phyloP scores from a whole-genome alignment of 106 monocot species.

The Dioscorea dumetorum region DNA sequence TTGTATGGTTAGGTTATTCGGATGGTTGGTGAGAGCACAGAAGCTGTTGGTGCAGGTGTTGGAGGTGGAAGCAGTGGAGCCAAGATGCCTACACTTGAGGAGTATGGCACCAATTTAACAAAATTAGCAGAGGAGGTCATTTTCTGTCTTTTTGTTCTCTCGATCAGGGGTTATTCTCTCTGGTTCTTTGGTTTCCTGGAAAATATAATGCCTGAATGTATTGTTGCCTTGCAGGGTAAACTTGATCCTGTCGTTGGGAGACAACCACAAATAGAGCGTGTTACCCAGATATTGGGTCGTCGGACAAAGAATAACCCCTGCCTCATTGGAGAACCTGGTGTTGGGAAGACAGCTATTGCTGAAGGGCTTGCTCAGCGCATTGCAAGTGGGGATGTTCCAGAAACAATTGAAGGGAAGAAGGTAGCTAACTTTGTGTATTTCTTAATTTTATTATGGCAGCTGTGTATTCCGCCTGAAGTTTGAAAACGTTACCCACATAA shows the following conservation, averaged over 20 bases:
- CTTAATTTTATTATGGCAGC: background rate
- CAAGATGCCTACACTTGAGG: conserved; percentile 48
- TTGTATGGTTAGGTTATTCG: conserved; percentile 31
- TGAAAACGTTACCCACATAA: too few relatives aligned
- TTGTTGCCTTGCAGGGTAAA: conserved; percentile 23
- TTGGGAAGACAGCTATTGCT: conserved; percentile 52
- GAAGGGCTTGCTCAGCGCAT: conserved; percentile 41
- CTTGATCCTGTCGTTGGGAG: conserved; percentile 48
- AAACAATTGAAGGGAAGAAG: conserved; percentile 56
- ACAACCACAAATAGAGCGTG: conserved; percentile 43
- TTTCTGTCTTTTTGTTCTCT: background rate
- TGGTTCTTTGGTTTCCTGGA: background rate
- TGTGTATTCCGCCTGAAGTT: background rate
- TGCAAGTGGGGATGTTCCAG: conserved; percentile 42
- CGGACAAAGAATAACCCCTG: conserved; percentile 52
- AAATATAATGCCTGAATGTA: background rate
- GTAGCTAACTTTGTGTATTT: background rate
- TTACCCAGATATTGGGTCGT: conserved; percentile 46
- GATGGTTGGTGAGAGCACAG: conserved; percentile 50
- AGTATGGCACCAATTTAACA: conserved; percentile 49
- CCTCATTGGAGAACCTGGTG: conserved; percentile 51
- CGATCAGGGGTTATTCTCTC: background rate
- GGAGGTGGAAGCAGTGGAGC: conserved; percentile 40
- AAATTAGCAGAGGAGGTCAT: conserved; percentile 43
- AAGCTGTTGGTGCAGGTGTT: conserved; percentile 46